Percentiles rank a stretch among this genome's conserved stretches.
Conservation (phyloP, 768 basidiomycete genomes). For the Collybia mongolica region DNA sequence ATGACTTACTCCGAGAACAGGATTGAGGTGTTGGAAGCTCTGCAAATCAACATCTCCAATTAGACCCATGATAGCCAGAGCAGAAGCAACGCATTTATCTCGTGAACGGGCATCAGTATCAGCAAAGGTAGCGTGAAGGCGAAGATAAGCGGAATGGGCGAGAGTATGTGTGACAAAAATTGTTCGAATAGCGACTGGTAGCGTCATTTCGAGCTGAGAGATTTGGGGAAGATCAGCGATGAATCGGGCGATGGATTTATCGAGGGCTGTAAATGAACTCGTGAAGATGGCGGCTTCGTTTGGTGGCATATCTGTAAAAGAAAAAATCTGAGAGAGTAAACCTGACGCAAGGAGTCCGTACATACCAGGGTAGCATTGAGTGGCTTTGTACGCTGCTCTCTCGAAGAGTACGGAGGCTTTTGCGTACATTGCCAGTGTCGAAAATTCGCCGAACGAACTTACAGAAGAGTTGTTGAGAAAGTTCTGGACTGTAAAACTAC, state of each 20-base stretch:
- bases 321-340: background rate
- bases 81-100: constrained; percentile 37
- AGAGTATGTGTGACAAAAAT: constrained; percentile 23
- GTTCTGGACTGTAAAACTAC: constrained; percentile 41
- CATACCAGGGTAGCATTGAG: background rate
- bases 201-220: constrained; percentile 4
- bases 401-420: constrained; percentile 6
- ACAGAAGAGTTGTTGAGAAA: constrained; percentile 1
- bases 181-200: constrained; percentile 10
- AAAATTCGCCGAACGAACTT: constrained; percentile 3
- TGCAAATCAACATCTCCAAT: constrained; percentile 35
- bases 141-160: constrained; percentile 22
- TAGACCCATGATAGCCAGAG: constrained; percentile 33
- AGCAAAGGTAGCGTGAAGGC: constrained; percentile 18
- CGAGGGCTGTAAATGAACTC: constrained; percentile 20
- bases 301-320: constrained; percentile 14
- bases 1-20: constrained; percentile 47
- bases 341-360: background rate
- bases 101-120: constrained; percentile 33
- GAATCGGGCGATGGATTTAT: constrained; percentile 21
- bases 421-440: constrained; percentile 3
- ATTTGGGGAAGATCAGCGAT: constrained; percentile 6
- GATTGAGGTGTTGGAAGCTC: constrained; percentile 39
- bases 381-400: background rate
- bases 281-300: constrained; percentile 19